Evolutionary conservation across 192 early-diverging fungal genomes (phyloP), one percentile per base, ranked within the genome.

Genomic region (Dissophora ornata): DNA sequence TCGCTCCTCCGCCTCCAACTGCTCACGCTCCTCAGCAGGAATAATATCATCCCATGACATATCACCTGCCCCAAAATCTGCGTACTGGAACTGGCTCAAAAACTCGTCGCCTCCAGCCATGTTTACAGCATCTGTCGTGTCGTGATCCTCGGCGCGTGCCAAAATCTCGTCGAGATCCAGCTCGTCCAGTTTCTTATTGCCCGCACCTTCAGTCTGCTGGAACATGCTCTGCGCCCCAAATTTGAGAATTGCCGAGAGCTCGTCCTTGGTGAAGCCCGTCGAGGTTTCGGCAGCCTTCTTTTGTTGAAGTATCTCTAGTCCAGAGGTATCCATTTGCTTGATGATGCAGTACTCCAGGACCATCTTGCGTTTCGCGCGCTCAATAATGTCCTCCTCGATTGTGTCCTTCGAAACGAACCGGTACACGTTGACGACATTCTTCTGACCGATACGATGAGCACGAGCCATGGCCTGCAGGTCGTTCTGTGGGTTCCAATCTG

Each of bases 141-240:
- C 94, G 12, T 92, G 91, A 63, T 91, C 89, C 82, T 99, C 98
- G 9, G 98, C 98, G 50, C 94, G 88, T 32, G 92, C 94, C 29
- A 99, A 85, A 81, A 99, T 97, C 71, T 96, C 95, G 80, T 99
- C 98, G 60, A 99, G 77, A 71, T 99, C 96, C 77, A 99, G 82
- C 55, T 98, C 94, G 52, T 97, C 96, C 46, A 99, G 75, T 66
- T 90, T 90, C 67, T 91, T 89, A 83, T 91, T 85, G 47, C 67
- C 77, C 45, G 78, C 85, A 13, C 82, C 81, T 9, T 89, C 90
- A 0, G 67, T 62, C 32, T 91, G 90, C 49, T 94, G 90, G 29
- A 99, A 99, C 87, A 99, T 90, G 63, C 97, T 97, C 84, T 95
- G 90, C 0, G 97, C 98, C 10, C 98, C 98, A 82, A 99, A 99